Conservation (phyloP, 306 rosid species). For the Carpinus viminea region DNA sequence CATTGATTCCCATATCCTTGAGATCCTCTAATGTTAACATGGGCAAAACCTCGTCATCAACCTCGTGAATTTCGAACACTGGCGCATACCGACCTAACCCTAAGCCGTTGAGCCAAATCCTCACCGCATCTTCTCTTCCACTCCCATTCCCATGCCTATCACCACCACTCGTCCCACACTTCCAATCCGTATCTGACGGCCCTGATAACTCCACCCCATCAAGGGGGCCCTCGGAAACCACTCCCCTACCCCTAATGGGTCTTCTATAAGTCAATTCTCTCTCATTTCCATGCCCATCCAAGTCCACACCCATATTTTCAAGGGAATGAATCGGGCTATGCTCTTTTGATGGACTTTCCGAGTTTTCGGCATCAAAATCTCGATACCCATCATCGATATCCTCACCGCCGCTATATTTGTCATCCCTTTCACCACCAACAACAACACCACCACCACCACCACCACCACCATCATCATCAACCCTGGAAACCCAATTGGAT, state of each 20-base stretch:
- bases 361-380: constrained; percentile 76
- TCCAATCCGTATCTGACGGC: constrained; percentile 75
- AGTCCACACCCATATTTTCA: constrained; percentile 75
- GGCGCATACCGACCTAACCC: constrained; percentile 92
- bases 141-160: constrained; percentile 56
- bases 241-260: constrained; percentile 62
- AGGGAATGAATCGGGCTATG: constrained; percentile 65
- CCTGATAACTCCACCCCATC: constrained; percentile 80
- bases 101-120: constrained; percentile 88
- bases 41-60: constrained; percentile 92
- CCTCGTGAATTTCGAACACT: constrained; percentile 90
- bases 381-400: constrained; percentile 68
- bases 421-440: constrained; percentile 49
- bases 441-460: constrained; percentile 51
- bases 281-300: constrained; percentile 50
- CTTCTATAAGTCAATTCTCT: constrained; percentile 59
- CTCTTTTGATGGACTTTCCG: constrained; percentile 73
- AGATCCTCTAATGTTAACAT: constrained; percentile 86
- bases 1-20: constrained; percentile 90
- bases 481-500: constrained; percentile 81
- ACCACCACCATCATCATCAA: constrained; percentile 56
- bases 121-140: constrained; percentile 79
- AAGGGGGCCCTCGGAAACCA: constrained; percentile 41
- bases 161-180: constrained; percentile 67
- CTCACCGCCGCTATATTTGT: constrained; percentile 67